These are phyloP conservation scores for Debaryomycetaceae sp. DNA, from an alignment of 1,139 yeast species.

Conservation along the genomic window DNA sequence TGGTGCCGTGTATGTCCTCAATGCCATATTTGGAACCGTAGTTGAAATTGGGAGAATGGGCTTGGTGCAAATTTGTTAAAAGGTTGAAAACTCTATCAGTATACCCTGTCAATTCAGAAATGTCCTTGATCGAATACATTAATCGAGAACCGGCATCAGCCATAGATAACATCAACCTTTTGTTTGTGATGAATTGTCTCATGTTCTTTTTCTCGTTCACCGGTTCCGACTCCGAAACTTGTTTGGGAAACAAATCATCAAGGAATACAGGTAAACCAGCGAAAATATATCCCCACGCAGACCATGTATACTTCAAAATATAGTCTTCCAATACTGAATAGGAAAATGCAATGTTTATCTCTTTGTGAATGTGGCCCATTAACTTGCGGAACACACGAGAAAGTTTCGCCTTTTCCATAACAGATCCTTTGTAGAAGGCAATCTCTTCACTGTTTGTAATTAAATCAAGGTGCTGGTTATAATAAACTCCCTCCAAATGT, in stretches of 20 bases:
- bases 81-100: constrained; percentile 82
- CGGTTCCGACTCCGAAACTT: constrained; percentile 5
- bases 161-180: constrained; percentile 81
- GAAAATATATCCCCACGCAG: constrained; percentile 87
- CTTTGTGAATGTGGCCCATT: constrained; percentile 40
- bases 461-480: constrained; percentile 80
- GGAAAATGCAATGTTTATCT: constrained; percentile 48
- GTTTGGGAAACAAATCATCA: constrained; percentile 40
- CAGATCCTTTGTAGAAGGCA: constrained; percentile 88
- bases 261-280: constrained; percentile 80
- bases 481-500: constrained; percentile 82
- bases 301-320: constrained; percentile 88
- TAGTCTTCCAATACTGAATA: constrained; percentile 83
- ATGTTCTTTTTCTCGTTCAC: constrained; percentile 54
- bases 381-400: constrained; percentile 56
- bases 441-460: constrained; percentile 91
- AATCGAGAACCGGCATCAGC: constrained; percentile 97
- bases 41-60: constrained; percentile 67
- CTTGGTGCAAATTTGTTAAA: constrained; percentile 73
- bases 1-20: constrained; percentile 70
- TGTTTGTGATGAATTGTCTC: constrained; percentile 88
- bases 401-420: constrained; percentile 72
- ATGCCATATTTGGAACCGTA: constrained; percentile 56
- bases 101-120: constrained; percentile 88
- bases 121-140: constrained; percentile 92